phyloP scores from a whole-genome alignment of 169 alveolate genomes.

The Plasmodium falciparum region DNA sequence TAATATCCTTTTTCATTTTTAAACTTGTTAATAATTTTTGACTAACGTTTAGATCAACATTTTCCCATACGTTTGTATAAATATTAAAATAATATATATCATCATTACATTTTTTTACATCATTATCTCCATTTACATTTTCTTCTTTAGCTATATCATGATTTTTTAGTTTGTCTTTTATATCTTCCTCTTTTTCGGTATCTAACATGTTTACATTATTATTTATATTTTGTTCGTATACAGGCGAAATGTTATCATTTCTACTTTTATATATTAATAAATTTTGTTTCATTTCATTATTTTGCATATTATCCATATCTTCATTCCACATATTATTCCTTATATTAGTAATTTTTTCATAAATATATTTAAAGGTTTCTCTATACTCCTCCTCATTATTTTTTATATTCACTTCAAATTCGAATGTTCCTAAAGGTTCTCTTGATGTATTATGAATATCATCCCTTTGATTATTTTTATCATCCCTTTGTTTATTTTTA shows the following conservation, averaged over 20 bases:
- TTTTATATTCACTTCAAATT: conserved; percentile 32
- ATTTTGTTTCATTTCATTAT: conserved; percentile 29
- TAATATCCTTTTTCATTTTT: conserved; percentile 30
- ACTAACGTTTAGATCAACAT: conserved; percentile 51
- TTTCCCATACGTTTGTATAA: conserved; percentile 48
- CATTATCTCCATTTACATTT: background rate
- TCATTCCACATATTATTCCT: conserved; percentile 55
- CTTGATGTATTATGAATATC: no score
- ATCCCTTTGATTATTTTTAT: background rate
- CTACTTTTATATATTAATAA: background rate
- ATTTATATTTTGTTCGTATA: background rate
- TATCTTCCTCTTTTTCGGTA: conserved; percentile 26
- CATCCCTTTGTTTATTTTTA: background rate
- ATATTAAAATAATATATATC: conserved; percentile 49
- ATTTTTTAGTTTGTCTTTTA: conserved; percentile 6
- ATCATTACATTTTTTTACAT: conserved; percentile 9
- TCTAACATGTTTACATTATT: conserved; percentile 6
- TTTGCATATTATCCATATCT: conserved; percentile 35
- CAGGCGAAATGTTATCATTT: background rate
- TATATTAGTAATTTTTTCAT: conserved; percentile 42
- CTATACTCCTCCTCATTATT: conserved; percentile 8
- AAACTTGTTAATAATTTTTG: conserved; percentile 32
- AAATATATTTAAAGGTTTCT: conserved; percentile 25
- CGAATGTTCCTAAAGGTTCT: conserved; percentile 3
- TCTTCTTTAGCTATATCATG: conserved; percentile 1